Conservation (phyloP, 2,329 filamentous ascomycete species). For the Venturia carpophila region DNA sequence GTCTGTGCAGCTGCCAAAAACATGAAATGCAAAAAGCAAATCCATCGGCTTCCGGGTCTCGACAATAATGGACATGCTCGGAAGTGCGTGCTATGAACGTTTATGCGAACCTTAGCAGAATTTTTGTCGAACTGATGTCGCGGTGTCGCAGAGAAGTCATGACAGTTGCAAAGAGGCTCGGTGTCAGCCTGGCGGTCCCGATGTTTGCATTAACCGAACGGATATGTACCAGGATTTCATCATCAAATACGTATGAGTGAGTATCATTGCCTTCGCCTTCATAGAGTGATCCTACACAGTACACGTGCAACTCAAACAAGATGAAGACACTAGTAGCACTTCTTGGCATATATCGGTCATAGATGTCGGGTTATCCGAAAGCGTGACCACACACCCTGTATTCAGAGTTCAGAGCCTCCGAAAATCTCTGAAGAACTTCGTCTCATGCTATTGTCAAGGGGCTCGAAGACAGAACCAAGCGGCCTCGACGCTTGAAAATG, state of each 20-base stretch:
- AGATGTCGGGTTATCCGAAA: too few relatives aligned
- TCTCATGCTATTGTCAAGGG: too few relatives aligned
- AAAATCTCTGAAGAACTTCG: too few relatives aligned
- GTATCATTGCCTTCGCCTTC: neutral
- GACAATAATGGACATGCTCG: neutral
- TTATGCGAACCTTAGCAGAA: too few relatives aligned
- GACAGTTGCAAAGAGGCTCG: too few relatives aligned
- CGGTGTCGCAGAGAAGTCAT: neutral
- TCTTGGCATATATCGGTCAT: too few relatives aligned
- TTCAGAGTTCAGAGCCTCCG: too few relatives aligned
- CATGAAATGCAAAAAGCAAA: neutral
- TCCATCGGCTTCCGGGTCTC: neutral
- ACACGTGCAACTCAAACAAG: too few relatives aligned
- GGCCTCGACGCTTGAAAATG: too few relatives aligned
- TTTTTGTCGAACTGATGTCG: neutral
- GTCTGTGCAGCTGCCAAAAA: neutral
- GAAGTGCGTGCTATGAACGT: neutral
- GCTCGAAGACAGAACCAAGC: too few relatives aligned
- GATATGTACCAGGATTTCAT: neutral
- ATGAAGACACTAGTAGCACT: too few relatives aligned
- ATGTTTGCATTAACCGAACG: neutral
- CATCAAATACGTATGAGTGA: neutral
- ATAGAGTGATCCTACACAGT: neutral
- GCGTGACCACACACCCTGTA: too few relatives aligned
- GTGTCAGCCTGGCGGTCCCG: neutral